Percentiles rank a stretch among this genome's conserved stretches.
Conservation (phyloP, 192 early-diverging fungal species). For the Gonapodya prolifera region DNA sequence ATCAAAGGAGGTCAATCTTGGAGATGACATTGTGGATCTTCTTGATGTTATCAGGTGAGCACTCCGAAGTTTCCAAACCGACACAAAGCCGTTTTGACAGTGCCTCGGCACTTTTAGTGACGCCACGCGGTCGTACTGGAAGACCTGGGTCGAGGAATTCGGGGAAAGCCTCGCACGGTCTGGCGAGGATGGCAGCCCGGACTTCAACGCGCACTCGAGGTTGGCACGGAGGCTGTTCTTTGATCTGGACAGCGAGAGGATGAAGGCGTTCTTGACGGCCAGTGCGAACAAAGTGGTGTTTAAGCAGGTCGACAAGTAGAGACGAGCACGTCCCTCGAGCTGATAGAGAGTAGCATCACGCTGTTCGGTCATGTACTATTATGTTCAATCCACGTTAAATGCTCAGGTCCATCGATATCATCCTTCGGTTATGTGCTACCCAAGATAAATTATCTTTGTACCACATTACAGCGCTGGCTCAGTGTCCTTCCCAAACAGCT, state of each 20-base stretch:
- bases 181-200: not conserved
- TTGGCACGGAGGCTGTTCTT: not conserved
- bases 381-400: no score
- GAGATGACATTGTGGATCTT: not conserved
- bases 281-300: no score
- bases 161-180: no score
- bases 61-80: not conserved
- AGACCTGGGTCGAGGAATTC: not conserved
- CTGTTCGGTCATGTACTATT: no score
- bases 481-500: constrained; percentile 35
- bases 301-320: no score
- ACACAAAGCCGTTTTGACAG: not conserved
- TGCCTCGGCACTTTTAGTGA: not conserved
- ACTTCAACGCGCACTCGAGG: not conserved
- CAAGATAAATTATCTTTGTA: no score
- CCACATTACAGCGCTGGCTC: no score
- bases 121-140: not conserved
- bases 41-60: not conserved
- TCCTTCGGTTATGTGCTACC: no score
- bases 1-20: not conserved
- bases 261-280: not conserved
- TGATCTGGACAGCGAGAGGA: not conserved
- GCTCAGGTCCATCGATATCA: no score
- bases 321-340: no score
- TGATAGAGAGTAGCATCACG: no score